Base-by-base conservation (phyloP, 257 asterid genomes). In the Echites panduratus region DNA sequence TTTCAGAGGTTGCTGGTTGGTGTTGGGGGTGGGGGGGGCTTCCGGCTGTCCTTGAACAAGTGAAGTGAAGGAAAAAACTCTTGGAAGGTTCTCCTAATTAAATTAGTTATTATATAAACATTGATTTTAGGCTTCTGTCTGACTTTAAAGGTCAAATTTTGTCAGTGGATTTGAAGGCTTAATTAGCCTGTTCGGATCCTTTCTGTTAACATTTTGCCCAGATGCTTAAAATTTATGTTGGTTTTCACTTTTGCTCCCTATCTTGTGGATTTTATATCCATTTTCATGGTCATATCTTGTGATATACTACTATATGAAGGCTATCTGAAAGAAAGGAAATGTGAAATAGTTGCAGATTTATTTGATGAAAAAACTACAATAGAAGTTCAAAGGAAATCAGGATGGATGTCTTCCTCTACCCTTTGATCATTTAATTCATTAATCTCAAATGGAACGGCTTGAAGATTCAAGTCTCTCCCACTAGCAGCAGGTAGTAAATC, bases 341-440 rank as follows among this genome's bases (percentile, higher is more conserved):
- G 47, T 63, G 66, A 59, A 24, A 59, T 9, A 38, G 66, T 29
- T 59, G 66, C 66, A 24, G 27, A 24, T 50, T 8, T 22, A 16
- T 58, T 45, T 12, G 27, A 53, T 53, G 12, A 7, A 53, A 20
- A 53, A 19, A 14, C 20, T 53, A 53, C 59, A 57, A 27, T 45
- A 64, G 38, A 75, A 22, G 43, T 49, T 87, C 87, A 92, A 9
- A 86, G 80, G 77, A 90, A 92, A 83, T 90, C 91, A 19, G 95
- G 97, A 75, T 90, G 95, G 73, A 90, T 78, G 68, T 89, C 94
- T 64, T 93, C 96, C 59, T 86, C 90, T 67, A 90, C 89, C 82
- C 24, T 80, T 68, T 85, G 85, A 75, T 79, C 88, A 59, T 74
- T 79, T 19, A 73, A 26, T 6, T 45, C 43, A 47, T 48, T 40